phyloP scores from a whole-genome alignment of 78 protist genomes.

The Chrysochromulina parva region DNA sequence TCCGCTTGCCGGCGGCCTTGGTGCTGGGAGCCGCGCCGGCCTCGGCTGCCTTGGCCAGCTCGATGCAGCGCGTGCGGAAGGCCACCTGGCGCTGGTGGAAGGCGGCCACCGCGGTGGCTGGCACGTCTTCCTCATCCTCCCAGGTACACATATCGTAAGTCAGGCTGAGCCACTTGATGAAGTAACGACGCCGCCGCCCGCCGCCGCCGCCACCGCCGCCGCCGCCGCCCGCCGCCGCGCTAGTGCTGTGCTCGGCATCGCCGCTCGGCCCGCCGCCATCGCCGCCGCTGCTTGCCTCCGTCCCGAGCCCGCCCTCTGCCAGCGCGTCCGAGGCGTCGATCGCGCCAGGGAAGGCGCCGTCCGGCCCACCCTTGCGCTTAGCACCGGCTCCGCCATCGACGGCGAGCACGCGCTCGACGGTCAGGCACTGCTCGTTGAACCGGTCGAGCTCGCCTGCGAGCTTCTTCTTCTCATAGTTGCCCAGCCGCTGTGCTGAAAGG shows the following conservation, averaged over 20 bases:
- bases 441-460: too few relatives aligned
- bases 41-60: background rate
- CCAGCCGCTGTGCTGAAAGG: background rate
- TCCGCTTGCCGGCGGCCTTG: background rate
- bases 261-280: too few relatives aligned
- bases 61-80: background rate
- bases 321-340: background rate
- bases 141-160: constrained; percentile 83
- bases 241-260: too few relatives aligned
- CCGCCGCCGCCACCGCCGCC: background rate
- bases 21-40: background rate
- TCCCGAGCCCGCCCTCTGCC: too few relatives aligned
- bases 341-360: background rate
- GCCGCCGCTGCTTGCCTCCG: too few relatives aligned
- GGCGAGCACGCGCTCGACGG: background rate
- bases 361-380: background rate
- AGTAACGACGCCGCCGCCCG: constrained; percentile 38
- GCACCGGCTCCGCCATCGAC: background rate
- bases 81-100: background rate
- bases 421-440: background rate
- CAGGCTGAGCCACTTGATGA: constrained; percentile 80
- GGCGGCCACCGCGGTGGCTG: background rate
- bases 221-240: background rate
- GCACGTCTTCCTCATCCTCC: constrained; percentile 57
- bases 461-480: background rate